A percentile compares a stretch with the other conserved stretches of the same genome.
phyloP scores from a whole-genome alignment of 1,139 yeast genomes.

The Yamadazyma spencermartinsiae region DNA sequence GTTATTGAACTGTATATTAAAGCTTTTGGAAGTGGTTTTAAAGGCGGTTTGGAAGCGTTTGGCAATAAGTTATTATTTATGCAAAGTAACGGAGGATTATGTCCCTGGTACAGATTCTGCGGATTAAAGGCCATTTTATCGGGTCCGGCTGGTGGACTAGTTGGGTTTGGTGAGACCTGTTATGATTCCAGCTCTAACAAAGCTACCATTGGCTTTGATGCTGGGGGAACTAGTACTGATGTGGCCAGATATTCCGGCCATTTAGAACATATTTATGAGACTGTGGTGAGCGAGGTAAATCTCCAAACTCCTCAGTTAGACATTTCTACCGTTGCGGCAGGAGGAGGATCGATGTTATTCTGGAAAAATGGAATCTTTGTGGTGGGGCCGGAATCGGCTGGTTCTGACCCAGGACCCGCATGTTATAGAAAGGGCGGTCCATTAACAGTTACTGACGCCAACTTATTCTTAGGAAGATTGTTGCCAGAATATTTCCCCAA shows the following conservation, averaged over 20 bases:
- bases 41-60: conserved; percentile 45
- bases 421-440: conserved; percentile 51
- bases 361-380: conserved; percentile 49
- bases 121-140: conserved; percentile 49
- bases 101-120: conserved; percentile 50
- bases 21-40: conserved; percentile 42
- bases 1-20: conserved; percentile 34
- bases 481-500: conserved; percentile 43
- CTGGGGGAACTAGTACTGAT: conserved; percentile 52
- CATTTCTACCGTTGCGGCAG: conserved; percentile 50
- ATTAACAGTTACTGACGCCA: conserved; percentile 48
- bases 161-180: conserved; percentile 49
- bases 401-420: conserved; percentile 50
- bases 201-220: conserved; percentile 50
- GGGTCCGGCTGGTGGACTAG: conserved; percentile 55
- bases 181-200: conserved; percentile 28
- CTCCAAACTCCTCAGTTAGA: conserved; percentile 49
- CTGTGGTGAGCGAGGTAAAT: conserved; percentile 44
- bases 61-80: conserved; percentile 45
- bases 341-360: conserved; percentile 48
- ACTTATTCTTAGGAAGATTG: conserved; percentile 41
- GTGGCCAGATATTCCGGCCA: conserved; percentile 42
- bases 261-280: conserved; percentile 44
- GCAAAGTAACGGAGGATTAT: conserved; percentile 52
- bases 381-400: conserved; percentile 50